Conservation (phyloP, 768 basidiomycete genomes). For the Agrocybe pediades region DNA sequence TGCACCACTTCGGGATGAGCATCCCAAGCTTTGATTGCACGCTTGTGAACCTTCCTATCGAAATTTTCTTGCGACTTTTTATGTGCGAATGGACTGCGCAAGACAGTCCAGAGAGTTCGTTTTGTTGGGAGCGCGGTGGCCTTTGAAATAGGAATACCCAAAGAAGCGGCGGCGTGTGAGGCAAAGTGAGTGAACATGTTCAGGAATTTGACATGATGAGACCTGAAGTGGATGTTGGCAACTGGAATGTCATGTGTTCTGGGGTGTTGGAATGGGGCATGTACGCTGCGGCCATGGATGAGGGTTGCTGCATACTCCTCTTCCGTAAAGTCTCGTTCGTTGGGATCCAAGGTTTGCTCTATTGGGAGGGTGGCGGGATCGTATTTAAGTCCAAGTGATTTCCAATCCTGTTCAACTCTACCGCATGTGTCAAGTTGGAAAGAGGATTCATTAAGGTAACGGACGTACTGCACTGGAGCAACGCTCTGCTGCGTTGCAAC, state of each 20-base stretch:
- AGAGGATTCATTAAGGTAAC: background rate
- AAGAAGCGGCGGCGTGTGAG: slow-evolving; percentile 78
- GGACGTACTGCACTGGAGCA: background rate
- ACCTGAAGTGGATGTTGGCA: slow-evolving; percentile 81
- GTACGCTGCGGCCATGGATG: slow-evolving; percentile 62
- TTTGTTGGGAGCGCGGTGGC: slow-evolving; percentile 69
- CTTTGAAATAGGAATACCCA: slow-evolving; percentile 77
- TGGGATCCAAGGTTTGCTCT: slow-evolving; percentile 15
- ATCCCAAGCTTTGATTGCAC: slow-evolving; percentile 91
- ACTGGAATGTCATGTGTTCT: slow-evolving; percentile 73
- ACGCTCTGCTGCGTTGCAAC: background rate
- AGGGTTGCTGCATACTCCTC: slow-evolving; percentile 54
- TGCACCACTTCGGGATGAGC: slow-evolving; percentile 77
- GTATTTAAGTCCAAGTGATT: slow-evolving; percentile 18
- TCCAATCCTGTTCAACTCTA: slow-evolving; percentile 3
- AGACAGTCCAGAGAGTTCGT: slow-evolving; percentile 84
- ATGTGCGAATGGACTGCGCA: slow-evolving; percentile 83
- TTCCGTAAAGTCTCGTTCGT: slow-evolving; percentile 32
- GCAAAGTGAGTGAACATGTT: slow-evolving; percentile 85
- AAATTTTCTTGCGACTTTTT: slow-evolving; percentile 98
- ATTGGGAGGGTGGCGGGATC: slow-evolving; percentile 25
- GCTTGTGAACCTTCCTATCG: slow-evolving; percentile 79
- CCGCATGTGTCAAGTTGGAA: background rate
- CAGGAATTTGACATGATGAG: slow-evolving; percentile 67
- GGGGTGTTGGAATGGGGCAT: slow-evolving; percentile 56